Evolutionary conservation across 371 early-diverging fungal species (phyloP).

Genomic region (Apophysomyces trapeziformis): DNA sequence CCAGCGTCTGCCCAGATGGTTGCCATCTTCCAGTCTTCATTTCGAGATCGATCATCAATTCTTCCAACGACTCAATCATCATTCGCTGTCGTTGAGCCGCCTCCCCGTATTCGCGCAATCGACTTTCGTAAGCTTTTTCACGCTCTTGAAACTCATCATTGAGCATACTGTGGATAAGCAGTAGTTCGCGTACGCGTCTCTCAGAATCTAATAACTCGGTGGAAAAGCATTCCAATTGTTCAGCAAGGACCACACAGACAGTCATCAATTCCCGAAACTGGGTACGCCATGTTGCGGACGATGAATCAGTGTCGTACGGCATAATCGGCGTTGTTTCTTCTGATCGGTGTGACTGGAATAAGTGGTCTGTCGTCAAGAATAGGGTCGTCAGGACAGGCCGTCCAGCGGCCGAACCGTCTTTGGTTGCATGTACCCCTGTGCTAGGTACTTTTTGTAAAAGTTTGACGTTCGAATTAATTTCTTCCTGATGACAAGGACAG

Average conservation of each 20-base stretch:
- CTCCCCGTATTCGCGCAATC: slow-evolving; percentile 29
- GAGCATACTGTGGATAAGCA: slow-evolving; percentile 22
- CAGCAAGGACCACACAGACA: slow-evolving; percentile 36
- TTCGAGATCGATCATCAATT: slow-evolving; percentile 19
- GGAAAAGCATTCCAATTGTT: slow-evolving; percentile 33
- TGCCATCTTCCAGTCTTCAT: slow-evolving; percentile 3
- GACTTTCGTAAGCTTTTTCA: slow-evolving; percentile 35
- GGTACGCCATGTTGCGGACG: slow-evolving; percentile 24
- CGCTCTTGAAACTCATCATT: slow-evolving; percentile 28
- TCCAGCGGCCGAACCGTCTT: not conserved
- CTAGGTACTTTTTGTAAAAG: not conserved
- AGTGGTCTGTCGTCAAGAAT: slow-evolving; percentile 38
- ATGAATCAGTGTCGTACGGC: slow-evolving; percentile 11
- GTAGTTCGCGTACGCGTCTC: slow-evolving; percentile 30
- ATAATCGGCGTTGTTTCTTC: slow-evolving; percentile 35
- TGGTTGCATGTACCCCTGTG: not conserved
- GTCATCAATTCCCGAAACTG: slow-evolving; percentile 31
- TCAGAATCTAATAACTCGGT: slow-evolving; percentile 30
- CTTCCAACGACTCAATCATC: slow-evolving; percentile 37
- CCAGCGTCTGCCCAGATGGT: too few species aligned
- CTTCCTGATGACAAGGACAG: too few species aligned
- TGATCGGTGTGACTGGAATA: slow-evolving; percentile 41
- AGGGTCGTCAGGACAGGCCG: slow-evolving; percentile 14
- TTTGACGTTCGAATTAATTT: too few species aligned
- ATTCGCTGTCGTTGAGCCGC: slow-evolving; percentile 28